These are phyloP conservation scores for Cichorium intybus DNA, from an alignment of 140 eudicot species.

Conservation along the genomic window DNA sequence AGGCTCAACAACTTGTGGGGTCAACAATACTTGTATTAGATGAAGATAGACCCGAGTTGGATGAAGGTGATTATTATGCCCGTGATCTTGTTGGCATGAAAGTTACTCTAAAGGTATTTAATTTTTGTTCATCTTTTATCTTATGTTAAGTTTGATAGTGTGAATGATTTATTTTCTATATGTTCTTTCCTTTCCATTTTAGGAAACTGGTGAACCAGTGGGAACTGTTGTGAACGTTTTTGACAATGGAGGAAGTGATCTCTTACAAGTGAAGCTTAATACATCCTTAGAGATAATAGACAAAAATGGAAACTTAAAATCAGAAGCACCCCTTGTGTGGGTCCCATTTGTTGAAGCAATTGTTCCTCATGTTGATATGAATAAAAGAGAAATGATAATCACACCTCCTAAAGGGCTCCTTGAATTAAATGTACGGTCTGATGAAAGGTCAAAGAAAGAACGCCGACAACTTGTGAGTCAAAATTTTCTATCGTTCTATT, in stretches of 20 bases:
- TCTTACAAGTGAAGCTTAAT: slow-evolving; percentile 75
- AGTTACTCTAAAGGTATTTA: slow-evolving; percentile 79
- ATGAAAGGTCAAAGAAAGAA: slow-evolving; percentile 93
- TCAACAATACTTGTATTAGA: slow-evolving; percentile 72
- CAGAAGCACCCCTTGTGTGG: slow-evolving; percentile 74
- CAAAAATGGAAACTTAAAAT: slow-evolving; percentile 40
- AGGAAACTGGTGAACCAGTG: slow-evolving; percentile 87
- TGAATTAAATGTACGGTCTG: slow-evolving; percentile 80
- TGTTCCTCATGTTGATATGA: slow-evolving; percentile 81
- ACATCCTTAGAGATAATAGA: slow-evolving; percentile 38
- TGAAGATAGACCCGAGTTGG: slow-evolving; percentile 81
- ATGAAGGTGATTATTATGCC: slow-evolving; percentile 90
- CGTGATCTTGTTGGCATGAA: slow-evolving; percentile 92
- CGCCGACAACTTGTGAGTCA: slow-evolving; percentile 85
- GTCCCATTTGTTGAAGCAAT: slow-evolving; percentile 96
- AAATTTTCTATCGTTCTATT: slow-evolving; percentile 15
- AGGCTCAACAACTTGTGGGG: slow-evolving; percentile 95
- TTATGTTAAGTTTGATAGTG: neutral
- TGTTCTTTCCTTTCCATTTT: slow-evolving; percentile 13
- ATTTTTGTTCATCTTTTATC: neutral
- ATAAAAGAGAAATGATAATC: slow-evolving; percentile 78
- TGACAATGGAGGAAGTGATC: slow-evolving; percentile 89
- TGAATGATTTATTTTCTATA: neutral
- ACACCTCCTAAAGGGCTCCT: slow-evolving; percentile 98
- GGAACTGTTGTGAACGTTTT: slow-evolving; percentile 81